Evolutionary conservation across 2,329 filamentous ascomycete species (phyloP), one percentile per base, ranked within the genome.

Genomic region (Penicillium sp.): DNA sequence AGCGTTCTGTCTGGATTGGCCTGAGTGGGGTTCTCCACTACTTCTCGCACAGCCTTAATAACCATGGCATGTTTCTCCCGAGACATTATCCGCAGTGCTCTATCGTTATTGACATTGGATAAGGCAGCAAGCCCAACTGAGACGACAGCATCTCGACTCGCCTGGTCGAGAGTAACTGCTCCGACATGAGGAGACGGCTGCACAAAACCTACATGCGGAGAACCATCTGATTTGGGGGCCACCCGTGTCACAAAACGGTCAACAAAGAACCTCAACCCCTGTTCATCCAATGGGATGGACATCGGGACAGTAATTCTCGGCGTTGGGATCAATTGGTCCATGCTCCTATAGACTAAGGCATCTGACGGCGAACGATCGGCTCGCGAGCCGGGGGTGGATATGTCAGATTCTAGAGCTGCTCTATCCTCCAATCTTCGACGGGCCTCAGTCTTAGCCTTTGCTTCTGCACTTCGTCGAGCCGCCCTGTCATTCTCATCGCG

Each of bases 401-500:
- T 26, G 42, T 53, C 44, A 3, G 55, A 46, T n/a, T 42, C 42
- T 32, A 52, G 32, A 32, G 44, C 18, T 16, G 48, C 38, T 11
- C 32, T 29, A n/a, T 57, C 51, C 16, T 54, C 39, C 43, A 39
- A 20, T 46, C 47, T 59, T 40, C 51, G 59, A 14, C 63, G 56
- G 39, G 61, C 61, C 35, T 53, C 59, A 9, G 61, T 47, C 45
- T 50, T 63, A 29, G 61, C 59, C 48, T 66, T 66, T 18, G 62
- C 62, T 16, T 54, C 59, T 31, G 58, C 62, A 22, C 64, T 62
- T 44, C 61, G 57, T 34, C 57, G 63, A 26, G 63, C 61, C 22
- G 63, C 61, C 31, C 58, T 65, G 24, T 61, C 66, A 55, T 66
- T 72, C 56, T 72, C 69, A 50, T 70, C 60, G 14, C 64, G 66